phyloP scores from a whole-genome alignment of 192 early-diverging fungal species.

The Chytriomyces confervae region DNA sequence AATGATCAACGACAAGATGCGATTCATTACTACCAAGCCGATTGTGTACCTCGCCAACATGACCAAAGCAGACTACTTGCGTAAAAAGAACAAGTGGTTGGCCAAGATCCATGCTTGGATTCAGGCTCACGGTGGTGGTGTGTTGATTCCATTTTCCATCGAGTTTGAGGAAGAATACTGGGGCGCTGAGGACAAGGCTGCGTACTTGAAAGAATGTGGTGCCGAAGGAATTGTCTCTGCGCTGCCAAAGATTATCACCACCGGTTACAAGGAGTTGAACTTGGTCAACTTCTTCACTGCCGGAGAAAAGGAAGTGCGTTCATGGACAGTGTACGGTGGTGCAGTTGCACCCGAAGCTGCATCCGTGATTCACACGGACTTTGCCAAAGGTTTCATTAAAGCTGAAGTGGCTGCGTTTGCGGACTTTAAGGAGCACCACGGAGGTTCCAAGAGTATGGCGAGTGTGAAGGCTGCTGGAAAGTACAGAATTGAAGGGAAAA shows the following conservation, averaged over 20 bases:
- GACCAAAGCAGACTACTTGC: slow-evolving; percentile 81
- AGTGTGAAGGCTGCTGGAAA: slow-evolving; percentile 88
- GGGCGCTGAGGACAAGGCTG: slow-evolving; percentile 58
- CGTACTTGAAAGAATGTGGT: slow-evolving; percentile 39
- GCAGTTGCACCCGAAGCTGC: slow-evolving; percentile 86
- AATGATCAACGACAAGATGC: slow-evolving; percentile 82
- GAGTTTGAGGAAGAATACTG: slow-evolving; percentile 73
- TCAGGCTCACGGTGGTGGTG: slow-evolving; percentile 42
- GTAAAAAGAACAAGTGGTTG: slow-evolving; percentile 93
- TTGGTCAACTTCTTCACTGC: slow-evolving; percentile 93
- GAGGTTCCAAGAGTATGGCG: slow-evolving; percentile 61
- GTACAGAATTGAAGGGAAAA: slow-evolving; percentile 89
- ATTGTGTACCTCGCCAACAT: slow-evolving; percentile 82
- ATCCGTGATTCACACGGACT: slow-evolving; percentile 85
- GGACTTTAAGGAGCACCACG: slow-evolving; percentile 68
- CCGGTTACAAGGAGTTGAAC: slow-evolving; percentile 83
- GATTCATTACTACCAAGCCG: slow-evolving; percentile 69
- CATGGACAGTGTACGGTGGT: slow-evolving; percentile 82
- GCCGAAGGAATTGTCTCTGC: slow-evolving; percentile 51
- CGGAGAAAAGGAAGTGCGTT: slow-evolving; percentile 85
- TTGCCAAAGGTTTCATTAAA: slow-evolving; percentile 82
- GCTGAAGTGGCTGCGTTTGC: slow-evolving; percentile 65
- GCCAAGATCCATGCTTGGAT: slow-evolving; percentile 51
- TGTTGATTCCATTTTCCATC: slow-evolving; percentile 85
- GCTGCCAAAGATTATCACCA: slow-evolving; percentile 87